Percentiles rank a stretch among this genome's conserved stretches.
Conservation (phyloP, 768 basidiomycete genomes). For the Suillus subalutaceus region DNA sequence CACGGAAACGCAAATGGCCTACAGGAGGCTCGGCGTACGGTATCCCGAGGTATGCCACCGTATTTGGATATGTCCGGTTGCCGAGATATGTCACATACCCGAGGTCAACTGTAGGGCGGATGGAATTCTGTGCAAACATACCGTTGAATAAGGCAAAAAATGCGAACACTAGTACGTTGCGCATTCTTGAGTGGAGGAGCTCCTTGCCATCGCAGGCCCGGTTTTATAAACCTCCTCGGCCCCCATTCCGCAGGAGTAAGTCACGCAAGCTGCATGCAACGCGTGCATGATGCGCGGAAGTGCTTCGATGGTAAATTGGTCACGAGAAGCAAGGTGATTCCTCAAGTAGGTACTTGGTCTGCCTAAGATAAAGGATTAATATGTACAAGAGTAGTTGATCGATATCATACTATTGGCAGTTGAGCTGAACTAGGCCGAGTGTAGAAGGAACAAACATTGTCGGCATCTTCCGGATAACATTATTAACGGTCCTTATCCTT, state of each 20-base stretch:
- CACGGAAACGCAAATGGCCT: slow-evolving; percentile 47
- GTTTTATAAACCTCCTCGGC: not conserved
- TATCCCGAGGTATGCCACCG: slow-evolving; percentile 57
- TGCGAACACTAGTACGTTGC: not conserved
- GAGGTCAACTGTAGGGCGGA: slow-evolving; percentile 46
- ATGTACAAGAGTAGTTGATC: not conserved
- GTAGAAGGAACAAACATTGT: not conserved
- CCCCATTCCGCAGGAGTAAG: not conserved
- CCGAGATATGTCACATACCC: slow-evolving; percentile 64
- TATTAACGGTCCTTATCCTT: not conserved
- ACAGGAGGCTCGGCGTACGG: slow-evolving; percentile 49
- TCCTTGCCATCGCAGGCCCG: not conserved
- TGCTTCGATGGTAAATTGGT: not conserved
- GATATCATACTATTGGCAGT: not conserved
- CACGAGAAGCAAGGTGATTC: not conserved
- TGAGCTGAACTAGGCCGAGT: not conserved
- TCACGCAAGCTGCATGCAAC: not conserved
- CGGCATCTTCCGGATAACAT: slow-evolving; percentile 5
- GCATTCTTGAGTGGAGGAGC: slow-evolving; percentile 9
- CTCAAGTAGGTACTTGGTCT: not conserved
- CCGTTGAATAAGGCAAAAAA: slow-evolving; percentile 27
- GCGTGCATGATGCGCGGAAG: not conserved
- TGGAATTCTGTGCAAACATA: slow-evolving; percentile 13
- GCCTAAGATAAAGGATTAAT: not conserved
- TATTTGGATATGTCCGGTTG: slow-evolving; percentile 51